These are phyloP conservation scores for Nakaseomyces kungkrabaensis DNA, from an alignment of 1,139 yeast genomes.

Conservation along the genomic window DNA sequence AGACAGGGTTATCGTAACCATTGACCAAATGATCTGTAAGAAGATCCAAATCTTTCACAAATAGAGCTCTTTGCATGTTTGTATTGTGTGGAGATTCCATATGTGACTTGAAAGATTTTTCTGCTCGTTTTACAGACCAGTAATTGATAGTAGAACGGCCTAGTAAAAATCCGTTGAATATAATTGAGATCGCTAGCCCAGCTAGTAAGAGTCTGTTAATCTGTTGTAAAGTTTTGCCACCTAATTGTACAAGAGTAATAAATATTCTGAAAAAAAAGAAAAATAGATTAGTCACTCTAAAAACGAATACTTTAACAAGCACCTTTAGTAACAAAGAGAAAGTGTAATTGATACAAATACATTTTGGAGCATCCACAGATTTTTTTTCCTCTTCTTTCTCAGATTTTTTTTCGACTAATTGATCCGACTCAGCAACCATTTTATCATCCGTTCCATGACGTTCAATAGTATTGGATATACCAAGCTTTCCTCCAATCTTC, in stretches of 20 bases:
- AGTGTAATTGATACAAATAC: constrained; percentile 13
- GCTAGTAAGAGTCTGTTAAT: constrained; percentile 16
- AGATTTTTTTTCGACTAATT: neutral
- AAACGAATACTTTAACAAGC: constrained; percentile 16
- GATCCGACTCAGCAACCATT: neutral
- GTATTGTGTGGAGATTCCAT: constrained; percentile 32
- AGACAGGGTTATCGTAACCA: constrained; percentile 18
- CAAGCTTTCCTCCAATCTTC: constrained; percentile 46
- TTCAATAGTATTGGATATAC: constrained; percentile 13
- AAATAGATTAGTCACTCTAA: constrained; percentile 12
- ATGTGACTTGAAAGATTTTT: constrained; percentile 36
- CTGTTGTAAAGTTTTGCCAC: constrained; percentile 15
- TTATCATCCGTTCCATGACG: constrained; percentile 22
- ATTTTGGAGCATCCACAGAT: constrained; percentile 9
- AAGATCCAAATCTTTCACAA: constrained; percentile 53
- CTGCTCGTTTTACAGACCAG: constrained; percentile 56
- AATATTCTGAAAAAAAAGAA: constrained; percentile 14
- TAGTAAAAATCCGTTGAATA: constrained; percentile 42
- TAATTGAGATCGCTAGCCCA: constrained; percentile 15
- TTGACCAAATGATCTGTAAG: constrained; percentile 26
- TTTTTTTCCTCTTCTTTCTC: neutral
- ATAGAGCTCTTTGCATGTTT: constrained; percentile 53
- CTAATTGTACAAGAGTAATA: constrained; percentile 12
- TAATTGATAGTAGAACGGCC: constrained; percentile 48
- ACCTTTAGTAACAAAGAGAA: constrained; percentile 16